Percentiles rank a stretch among this genome's conserved stretches.
Evolutionary conservation across 2,329 filamentous ascomycete genomes (phyloP).

Genomic region (Purpureocillium takamizusanense): DNA sequence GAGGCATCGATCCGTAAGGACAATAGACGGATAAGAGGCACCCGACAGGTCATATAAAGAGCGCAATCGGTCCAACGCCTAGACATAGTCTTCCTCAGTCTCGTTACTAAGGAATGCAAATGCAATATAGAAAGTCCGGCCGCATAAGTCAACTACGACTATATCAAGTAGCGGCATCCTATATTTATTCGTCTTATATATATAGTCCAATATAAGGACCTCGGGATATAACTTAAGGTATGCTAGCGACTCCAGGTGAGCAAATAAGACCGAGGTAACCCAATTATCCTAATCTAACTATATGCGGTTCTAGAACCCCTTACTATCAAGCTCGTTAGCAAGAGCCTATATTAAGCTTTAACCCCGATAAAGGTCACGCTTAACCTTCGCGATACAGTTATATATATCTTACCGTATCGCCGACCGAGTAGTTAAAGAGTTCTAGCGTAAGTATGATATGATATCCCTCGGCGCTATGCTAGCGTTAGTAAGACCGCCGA

Average conservation of each 20-base stretch:
- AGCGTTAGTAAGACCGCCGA: too few relatives aligned
- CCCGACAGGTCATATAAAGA: constrained; percentile 8
- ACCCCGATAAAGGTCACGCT: constrained; percentile 6
- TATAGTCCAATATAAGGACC: constrained; percentile 12
- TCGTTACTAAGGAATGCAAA: constrained; percentile 13
- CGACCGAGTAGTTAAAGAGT: too few relatives aligned
- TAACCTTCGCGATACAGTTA: constrained; percentile 10
- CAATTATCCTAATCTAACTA: constrained; percentile 7
- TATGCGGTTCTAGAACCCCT: constrained; percentile 12
- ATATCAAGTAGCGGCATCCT: constrained; percentile 14
- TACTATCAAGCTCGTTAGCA: constrained; percentile 9
- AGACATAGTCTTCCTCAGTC: constrained; percentile 10
- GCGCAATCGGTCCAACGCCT: constrained; percentile 10
- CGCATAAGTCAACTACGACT: constrained; percentile 10
- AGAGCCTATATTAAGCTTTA: constrained; percentile 11
- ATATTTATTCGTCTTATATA: constrained; percentile 15
- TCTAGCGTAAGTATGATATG: too few relatives aligned
- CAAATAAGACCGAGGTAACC: constrained; percentile 12
- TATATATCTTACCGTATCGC: constrained; percentile 5
- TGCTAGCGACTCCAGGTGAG: constrained; percentile 10
- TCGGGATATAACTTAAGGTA: constrained; percentile 12
- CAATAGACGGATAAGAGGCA: constrained; percentile 5
- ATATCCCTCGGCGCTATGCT: too few relatives aligned
- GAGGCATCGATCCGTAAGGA: constrained; percentile 11
- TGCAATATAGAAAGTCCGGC: constrained; percentile 12